Percentiles rank a stretch among this genome's conserved stretches.
phyloP scores from a whole-genome alignment of 768 basidiomycete species.

The Suillus spraguei region DNA sequence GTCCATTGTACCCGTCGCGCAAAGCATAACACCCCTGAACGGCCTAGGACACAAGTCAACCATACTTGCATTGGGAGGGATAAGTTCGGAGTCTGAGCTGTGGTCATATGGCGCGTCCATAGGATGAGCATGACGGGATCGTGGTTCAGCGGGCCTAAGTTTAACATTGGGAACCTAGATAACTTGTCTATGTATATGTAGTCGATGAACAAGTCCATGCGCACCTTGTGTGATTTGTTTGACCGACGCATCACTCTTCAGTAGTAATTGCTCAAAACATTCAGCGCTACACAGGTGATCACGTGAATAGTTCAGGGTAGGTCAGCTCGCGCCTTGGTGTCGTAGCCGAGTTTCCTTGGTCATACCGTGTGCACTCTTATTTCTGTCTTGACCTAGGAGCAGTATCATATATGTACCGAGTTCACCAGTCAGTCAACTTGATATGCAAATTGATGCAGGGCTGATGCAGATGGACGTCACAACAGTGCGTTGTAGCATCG shows the following conservation, averaged over 20 bases:
- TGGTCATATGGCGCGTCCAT: conserved; percentile 36
- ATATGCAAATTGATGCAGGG: background rate
- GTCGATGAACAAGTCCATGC: background rate
- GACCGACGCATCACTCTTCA: conserved; percentile 44
- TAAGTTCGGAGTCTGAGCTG: conserved; percentile 53
- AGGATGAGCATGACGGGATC: conserved; percentile 30
- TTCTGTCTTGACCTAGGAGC: background rate
- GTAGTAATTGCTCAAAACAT: background rate
- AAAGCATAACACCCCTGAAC: conserved; percentile 64
- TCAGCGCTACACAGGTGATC: conserved; percentile 11
- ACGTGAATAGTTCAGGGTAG: conserved; percentile 31
- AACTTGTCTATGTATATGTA: background rate
- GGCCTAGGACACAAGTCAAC: conserved; percentile 63
- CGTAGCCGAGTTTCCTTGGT: background rate
- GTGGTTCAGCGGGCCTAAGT: conserved; percentile 62
- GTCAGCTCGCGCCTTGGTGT: conserved; percentile 18
- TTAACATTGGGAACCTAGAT: conserved; percentile 80
- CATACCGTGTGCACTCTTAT: background rate
- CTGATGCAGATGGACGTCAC: background rate
- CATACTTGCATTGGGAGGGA: conserved; percentile 46
- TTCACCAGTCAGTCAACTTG: background rate
- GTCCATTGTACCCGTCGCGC: conserved; percentile 78
- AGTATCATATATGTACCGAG: background rate
- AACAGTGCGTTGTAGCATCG: background rate
- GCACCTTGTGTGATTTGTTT: conserved; percentile 71